Percentiles rank a stretch among this genome's conserved stretches.
phyloP scores from a whole-genome alignment of 2,329 filamentous ascomycete genomes.

The Xylaria sp. region DNA sequence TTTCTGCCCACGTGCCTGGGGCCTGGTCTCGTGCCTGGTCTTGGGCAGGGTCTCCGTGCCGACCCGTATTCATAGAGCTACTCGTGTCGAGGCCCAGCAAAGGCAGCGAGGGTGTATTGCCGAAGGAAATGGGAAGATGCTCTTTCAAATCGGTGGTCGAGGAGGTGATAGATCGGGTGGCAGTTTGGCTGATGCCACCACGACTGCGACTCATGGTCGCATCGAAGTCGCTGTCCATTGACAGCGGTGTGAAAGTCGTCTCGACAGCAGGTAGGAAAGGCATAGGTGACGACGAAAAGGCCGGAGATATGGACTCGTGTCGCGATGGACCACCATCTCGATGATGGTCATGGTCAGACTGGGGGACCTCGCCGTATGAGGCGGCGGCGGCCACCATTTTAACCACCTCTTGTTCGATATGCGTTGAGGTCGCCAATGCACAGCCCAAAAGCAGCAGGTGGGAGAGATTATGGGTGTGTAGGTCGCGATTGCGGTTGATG shows the following conservation, averaged over 20 bases:
- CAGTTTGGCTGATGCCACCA: slow-evolving; percentile 14
- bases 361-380: slow-evolving; percentile 35
- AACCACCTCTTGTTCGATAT: not conserved
- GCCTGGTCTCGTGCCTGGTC: not conserved
- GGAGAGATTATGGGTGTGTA: not conserved
- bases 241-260: slow-evolving; percentile 41
- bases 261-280: slow-evolving; percentile 37
- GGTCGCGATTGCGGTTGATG: slow-evolving; percentile 1
- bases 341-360: slow-evolving; percentile 37
- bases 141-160: slow-evolving; percentile 35
- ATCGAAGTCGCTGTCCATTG: slow-evolving; percentile 40
- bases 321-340: slow-evolving; percentile 34
- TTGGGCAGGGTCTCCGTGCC: slow-evolving; percentile 5
- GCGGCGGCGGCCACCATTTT: slow-evolving; percentile 35
- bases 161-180: too few species aligned
- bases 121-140: slow-evolving; percentile 42
- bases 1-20: slow-evolving; percentile 17
- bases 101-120: slow-evolving; percentile 32
- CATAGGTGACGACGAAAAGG: slow-evolving; percentile 41
- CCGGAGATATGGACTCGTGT: slow-evolving; percentile 36
- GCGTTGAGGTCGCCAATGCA: not conserved
- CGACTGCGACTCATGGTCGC: not conserved
- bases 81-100: slow-evolving; percentile 29
- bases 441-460: not conserved
- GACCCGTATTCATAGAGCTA: slow-evolving; percentile 15